Conservation (phyloP, 2,329 filamentous ascomycete species). For the Simplicillium aogashimaense region DNA sequence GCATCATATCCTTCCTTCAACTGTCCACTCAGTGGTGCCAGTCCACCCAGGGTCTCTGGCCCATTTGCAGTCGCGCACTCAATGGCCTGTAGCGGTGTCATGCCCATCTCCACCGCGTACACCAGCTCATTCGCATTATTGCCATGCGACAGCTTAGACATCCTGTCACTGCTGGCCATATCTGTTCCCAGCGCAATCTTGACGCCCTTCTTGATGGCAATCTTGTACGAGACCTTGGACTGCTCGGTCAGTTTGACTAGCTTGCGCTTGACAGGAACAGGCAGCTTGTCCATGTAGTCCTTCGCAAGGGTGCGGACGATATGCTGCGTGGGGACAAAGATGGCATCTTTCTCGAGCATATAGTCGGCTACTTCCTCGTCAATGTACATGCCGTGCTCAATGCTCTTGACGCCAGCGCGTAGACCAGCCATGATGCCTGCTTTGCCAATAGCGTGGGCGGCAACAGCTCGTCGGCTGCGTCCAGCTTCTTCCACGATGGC, state of each 20-base stretch:
- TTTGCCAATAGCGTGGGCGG: conserved; percentile 35
- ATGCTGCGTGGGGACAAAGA: conserved; percentile 32
- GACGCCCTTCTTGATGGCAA: conserved; percentile 31
- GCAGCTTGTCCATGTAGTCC: conserved; percentile 18
- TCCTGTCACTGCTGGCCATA: conserved; percentile 22
- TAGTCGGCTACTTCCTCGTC: conserved; percentile 32
- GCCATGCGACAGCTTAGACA: conserved; percentile 22
- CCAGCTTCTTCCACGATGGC: conserved; percentile 32
- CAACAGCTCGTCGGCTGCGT: conserved; percentile 26
- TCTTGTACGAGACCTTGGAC: conserved; percentile 25
- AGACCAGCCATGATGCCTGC: conserved; percentile 34
- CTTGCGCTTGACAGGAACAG: conserved; percentile 24
- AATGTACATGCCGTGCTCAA: conserved; percentile 37
- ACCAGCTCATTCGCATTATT: conserved; percentile 32
- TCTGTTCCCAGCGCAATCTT: conserved; percentile 39
- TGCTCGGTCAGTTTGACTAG: conserved; percentile 22
- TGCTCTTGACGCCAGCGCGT: conserved; percentile 30
- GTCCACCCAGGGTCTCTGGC: conserved; percentile 31
- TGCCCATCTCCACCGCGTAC: conserved; percentile 34
- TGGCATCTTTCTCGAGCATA: conserved; percentile 33
- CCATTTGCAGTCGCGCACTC: conserved; percentile 36
- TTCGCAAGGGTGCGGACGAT: conserved; percentile 28
- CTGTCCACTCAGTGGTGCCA: conserved; percentile 33
- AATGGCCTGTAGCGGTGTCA: conserved; percentile 37
- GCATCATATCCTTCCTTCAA: conserved; percentile 35